Evolutionary conservation across 371 early-diverging fungal species (phyloP).

Genomic region (Syncephalastrum sp.): DNA sequence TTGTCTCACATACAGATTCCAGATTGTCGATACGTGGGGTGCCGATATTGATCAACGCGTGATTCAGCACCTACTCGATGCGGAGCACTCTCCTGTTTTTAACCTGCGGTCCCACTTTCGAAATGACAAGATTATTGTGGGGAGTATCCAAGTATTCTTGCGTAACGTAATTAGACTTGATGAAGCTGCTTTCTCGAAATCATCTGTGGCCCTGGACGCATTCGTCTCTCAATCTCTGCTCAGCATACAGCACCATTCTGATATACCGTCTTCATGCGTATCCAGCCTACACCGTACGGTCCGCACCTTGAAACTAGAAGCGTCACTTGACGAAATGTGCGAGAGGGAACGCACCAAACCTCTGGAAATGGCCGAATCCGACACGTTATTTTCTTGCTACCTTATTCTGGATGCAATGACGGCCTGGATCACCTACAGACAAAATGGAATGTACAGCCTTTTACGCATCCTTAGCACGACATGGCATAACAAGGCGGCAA

Average conservation of each 20-base stretch:
- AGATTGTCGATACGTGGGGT: constrained; percentile 30
- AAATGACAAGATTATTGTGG: constrained; percentile 15
- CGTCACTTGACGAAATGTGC: too few relatives aligned
- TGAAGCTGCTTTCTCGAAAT: too few relatives aligned
- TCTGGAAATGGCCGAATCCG: background rate
- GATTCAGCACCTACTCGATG: constrained; percentile 18
- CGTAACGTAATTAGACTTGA: constrained; percentile 19
- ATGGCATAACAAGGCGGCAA: constrained; percentile 19
- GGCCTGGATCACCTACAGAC: constrained; percentile 13
- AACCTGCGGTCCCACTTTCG: constrained; percentile 8
- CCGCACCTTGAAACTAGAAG: too few relatives aligned
- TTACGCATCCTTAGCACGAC: constrained; percentile 12
- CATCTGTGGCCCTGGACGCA: background rate
- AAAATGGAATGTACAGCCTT: constrained; percentile 6
- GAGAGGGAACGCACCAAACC: too few relatives aligned
- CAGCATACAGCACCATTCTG: too few relatives aligned
- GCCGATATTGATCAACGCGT: constrained; percentile 21
- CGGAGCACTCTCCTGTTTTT: constrained; percentile 23
- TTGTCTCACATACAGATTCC: background rate
- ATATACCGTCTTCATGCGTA: too few relatives aligned
- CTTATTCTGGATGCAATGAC: constrained; percentile 26
- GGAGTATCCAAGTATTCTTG: constrained; percentile 16
- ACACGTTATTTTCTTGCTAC: constrained; percentile 23
- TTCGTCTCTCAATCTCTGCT: too few relatives aligned
- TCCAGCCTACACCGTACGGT: too few relatives aligned